phyloP scores from a whole-genome alignment of 2,329 filamentous ascomycete species.

The Aschersonia sp. region DNA sequence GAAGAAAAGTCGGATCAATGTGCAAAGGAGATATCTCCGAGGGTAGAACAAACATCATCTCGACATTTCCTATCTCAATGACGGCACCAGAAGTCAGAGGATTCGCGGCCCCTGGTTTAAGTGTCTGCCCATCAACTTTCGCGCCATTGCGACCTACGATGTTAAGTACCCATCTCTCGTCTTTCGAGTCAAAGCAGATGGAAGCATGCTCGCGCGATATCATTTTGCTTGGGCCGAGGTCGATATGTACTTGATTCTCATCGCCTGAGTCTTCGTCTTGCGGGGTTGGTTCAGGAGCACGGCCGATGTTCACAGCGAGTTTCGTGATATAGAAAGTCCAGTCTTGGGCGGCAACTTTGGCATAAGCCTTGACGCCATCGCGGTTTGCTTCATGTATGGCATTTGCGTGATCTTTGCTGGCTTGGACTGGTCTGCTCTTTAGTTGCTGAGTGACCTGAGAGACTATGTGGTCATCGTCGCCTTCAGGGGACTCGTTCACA shows the following conservation, averaged over 20 bases:
- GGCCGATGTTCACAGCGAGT: slow-evolving; percentile 62
- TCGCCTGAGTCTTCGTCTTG: slow-evolving; percentile 26
- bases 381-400: slow-evolving; percentile 46
- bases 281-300: slow-evolving; percentile 39
- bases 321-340: slow-evolving; percentile 78
- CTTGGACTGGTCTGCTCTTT: slow-evolving; percentile 36
- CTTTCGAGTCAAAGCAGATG: slow-evolving; percentile 56
- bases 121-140: slow-evolving; percentile 59
- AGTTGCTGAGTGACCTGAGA: slow-evolving; percentile 40
- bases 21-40: slow-evolving; percentile 50
- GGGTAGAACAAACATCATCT: slow-evolving; percentile 99
- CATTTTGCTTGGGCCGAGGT: slow-evolving; percentile 73
- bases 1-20: slow-evolving; percentile 55
- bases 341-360: slow-evolving; percentile 66
- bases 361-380: slow-evolving; percentile 58
- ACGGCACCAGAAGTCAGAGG: slow-evolving; percentile 75
- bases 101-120: slow-evolving; percentile 53
- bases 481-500: slow-evolving; percentile 21
- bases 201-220: slow-evolving; percentile 65
- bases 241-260: slow-evolving; percentile 58
- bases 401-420: slow-evolving; percentile 48
- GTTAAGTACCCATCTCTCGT: slow-evolving; percentile 65
- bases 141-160: slow-evolving; percentile 89
- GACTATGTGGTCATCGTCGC: slow-evolving; percentile 41
- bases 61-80: slow-evolving; percentile 79